These are phyloP conservation scores for Astragalus membranaceus DNA, from an alignment of 306 rosid genomes.

Conservation along the genomic window DNA sequence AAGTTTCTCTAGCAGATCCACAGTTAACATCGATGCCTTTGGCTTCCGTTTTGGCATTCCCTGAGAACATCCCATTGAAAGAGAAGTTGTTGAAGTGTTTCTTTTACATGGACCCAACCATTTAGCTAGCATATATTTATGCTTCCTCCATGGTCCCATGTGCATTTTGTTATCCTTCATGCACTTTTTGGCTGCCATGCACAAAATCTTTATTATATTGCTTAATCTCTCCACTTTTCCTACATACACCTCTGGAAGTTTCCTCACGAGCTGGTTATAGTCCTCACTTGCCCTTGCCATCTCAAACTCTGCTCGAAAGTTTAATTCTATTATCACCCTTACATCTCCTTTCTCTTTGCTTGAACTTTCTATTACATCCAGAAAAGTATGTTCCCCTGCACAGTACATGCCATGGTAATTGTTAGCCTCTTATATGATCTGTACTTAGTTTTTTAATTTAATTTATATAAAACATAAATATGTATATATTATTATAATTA, in stretches of 20 bases:
- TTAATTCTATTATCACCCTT: conserved; percentile 66
- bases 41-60: conserved; percentile 36
- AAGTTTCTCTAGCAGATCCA: conserved; percentile 57
- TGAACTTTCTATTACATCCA: conserved; percentile 53
- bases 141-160: conserved; percentile 87
- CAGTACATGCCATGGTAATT: neutral
- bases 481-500: no score
- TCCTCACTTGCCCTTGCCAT: conserved; percentile 57
- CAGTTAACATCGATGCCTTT: conserved; percentile 64
- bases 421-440: neutral
- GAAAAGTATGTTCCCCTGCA: conserved; percentile 65
- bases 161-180: conserved; percentile 75
- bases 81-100: conserved; percentile 29
- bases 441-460: no score
- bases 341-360: conserved; percentile 43
- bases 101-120: conserved; percentile 69
- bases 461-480: no score
- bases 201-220: conserved; percentile 47
- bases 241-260: conserved; percentile 69
- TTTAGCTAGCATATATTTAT: conserved; percentile 63
- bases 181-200: conserved; percentile 64
- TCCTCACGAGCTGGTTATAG: conserved; percentile 44
- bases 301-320: conserved; percentile 69
- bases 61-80: conserved; percentile 23
- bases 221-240: conserved; percentile 69